Conservation (phyloP, 176 grass and related monocot species). For the Aegilops bicornis region DNA sequence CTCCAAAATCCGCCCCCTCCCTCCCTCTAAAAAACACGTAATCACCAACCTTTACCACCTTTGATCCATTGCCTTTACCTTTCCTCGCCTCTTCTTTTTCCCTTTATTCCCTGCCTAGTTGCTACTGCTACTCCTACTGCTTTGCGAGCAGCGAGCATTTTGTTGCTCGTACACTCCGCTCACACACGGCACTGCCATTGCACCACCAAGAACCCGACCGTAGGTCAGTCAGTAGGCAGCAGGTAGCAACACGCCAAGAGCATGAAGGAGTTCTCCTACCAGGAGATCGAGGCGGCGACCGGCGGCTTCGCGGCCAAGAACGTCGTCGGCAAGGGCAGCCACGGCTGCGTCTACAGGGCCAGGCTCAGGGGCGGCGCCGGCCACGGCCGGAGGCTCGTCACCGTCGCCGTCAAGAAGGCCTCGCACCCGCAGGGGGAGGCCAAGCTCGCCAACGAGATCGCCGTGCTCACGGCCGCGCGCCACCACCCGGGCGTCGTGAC, state of each 20-base stretch:
- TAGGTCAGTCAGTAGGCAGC: not conserved
- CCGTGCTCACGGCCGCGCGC: conserved; percentile 54
- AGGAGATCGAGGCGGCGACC: conserved; percentile 74
- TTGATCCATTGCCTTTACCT: conserved; percentile 51
- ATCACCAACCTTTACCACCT: conserved; percentile 55
- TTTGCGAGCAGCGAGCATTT: not conserved
- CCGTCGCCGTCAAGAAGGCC: conserved; percentile 69
- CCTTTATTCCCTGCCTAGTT: conserved; percentile 45
- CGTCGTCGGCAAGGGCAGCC: conserved; percentile 90
- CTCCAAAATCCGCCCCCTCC: conserved; percentile 8
- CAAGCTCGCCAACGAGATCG: conserved; percentile 84
- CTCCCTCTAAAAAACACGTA: conserved; percentile 37
- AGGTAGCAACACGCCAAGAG: not conserved
- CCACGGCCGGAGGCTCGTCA: not conserved
- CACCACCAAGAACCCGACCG: not conserved
- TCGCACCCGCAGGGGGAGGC: conserved; percentile 44
- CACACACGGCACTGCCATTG: conserved; percentile 14
- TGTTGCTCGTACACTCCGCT: not conserved
- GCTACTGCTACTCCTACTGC: conserved; percentile 23
- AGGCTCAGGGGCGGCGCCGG: conserved; percentile 33
- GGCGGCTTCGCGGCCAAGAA: conserved; percentile 59
- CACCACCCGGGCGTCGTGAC: conserved; percentile 52
- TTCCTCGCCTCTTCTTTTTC: conserved; percentile 36
- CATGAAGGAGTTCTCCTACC: conserved; percentile 80
- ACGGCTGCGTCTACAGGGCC: conserved; percentile 80